phyloP scores from a whole-genome alignment of 73 alveolate genomes.

The Blepharisma stoltei region DNA sequence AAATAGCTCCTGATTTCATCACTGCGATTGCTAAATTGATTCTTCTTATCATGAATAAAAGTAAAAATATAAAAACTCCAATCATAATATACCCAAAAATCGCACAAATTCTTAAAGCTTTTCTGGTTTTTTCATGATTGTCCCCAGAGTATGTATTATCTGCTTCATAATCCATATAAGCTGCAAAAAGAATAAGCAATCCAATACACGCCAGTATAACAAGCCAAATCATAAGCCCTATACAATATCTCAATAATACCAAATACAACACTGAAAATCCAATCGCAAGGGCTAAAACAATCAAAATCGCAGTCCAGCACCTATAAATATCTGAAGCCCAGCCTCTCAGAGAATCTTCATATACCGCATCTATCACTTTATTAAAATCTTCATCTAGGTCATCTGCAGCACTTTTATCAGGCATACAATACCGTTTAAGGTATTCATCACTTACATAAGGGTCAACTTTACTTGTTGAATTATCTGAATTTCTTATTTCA shows the following conservation, averaged over 20 bases:
- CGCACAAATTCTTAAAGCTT: slow-evolving; percentile 35
- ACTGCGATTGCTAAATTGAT: slow-evolving; percentile 90
- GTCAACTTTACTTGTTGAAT: background rate
- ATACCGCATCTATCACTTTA: background rate
- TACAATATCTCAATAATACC: slow-evolving; percentile 1
- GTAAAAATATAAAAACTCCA: slow-evolving; percentile 53
- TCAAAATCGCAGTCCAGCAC: slow-evolving; percentile 28
- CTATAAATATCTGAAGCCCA: slow-evolving; percentile 23
- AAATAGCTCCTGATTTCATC: slow-evolving; percentile 86
- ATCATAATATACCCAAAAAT: slow-evolving; percentile 43
- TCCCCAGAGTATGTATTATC: slow-evolving; percentile 7
- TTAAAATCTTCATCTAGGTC: background rate
- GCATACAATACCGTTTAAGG: slow-evolving; percentile 6
- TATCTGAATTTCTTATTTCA: background rate
- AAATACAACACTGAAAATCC: background rate
- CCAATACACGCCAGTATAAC: slow-evolving; percentile 56
- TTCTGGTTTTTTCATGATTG: slow-evolving; percentile 15
- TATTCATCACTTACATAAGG: background rate
- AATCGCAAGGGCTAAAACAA: slow-evolving; percentile 15
- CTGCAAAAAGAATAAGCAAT: slow-evolving; percentile 44
- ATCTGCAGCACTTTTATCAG: background rate
- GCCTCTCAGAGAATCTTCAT: background rate
- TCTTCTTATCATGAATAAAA: slow-evolving; percentile 81
- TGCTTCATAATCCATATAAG: slow-evolving; percentile 31
- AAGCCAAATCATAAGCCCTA: slow-evolving; percentile 30